Conservation (phyloP, 176 grass and related monocot genomes). For the Rhipidocladum racemiflorum region DNA sequence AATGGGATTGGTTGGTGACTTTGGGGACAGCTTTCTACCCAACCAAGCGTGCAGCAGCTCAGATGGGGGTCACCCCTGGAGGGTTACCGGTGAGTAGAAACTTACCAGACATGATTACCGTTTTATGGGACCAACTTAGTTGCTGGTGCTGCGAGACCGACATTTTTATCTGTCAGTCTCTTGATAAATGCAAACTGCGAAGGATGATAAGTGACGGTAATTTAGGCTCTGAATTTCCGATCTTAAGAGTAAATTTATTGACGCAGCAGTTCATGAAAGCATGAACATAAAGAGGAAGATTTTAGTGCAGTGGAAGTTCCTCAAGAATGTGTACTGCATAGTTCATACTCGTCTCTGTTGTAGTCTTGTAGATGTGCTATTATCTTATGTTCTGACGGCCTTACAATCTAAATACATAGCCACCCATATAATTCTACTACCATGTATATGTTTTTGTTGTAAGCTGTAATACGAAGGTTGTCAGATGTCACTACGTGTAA, state of each 20-base stretch:
- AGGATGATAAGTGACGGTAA: not conserved
- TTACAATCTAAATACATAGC: slow-evolving; percentile 22
- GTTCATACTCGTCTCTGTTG: not conserved
- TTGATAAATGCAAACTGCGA: not conserved
- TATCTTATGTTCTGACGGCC: slow-evolving; percentile 23
- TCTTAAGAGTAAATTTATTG: not conserved
- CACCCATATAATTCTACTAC: not conserved
- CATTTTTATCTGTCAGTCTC: not conserved
- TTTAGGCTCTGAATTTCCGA: slow-evolving; percentile 12
- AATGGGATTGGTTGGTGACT: slow-evolving; percentile 56
- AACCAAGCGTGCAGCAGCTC: slow-evolving; percentile 76
- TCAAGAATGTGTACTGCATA: slow-evolving; percentile 1
- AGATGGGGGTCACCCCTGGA: slow-evolving; percentile 54
- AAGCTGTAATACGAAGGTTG: not conserved
- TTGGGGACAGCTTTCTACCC: slow-evolving; percentile 40
- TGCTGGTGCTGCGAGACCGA: not conserved
- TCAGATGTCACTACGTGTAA: not conserved
- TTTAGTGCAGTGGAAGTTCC: slow-evolving; percentile 4
- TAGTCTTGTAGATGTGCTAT: slow-evolving; percentile 20
- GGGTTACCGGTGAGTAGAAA: slow-evolving; percentile 36
- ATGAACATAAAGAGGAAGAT: not conserved
- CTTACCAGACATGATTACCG: not conserved
- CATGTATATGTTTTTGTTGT: slow-evolving; percentile 36
- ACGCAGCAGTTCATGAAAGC: not conserved
- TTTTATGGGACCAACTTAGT: not conserved